Evolutionary conservation across 1,139 yeast species (phyloP).

Genomic region (Hemisphaericaspora xylanilytica): DNA sequence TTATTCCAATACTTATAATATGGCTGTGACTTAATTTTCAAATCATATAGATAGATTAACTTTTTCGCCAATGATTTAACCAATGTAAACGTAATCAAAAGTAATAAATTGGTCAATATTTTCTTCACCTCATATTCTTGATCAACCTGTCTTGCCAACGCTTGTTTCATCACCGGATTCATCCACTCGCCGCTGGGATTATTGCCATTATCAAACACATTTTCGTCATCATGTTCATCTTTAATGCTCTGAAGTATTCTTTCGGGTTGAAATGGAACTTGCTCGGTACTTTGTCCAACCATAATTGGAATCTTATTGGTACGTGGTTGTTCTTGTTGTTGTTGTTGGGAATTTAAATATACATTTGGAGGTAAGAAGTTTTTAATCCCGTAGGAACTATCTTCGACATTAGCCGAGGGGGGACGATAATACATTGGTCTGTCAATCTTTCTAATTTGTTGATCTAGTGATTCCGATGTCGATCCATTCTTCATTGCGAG

Average conservation of each 20-base stretch:
- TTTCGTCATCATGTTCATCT: slow-evolving; percentile 14
- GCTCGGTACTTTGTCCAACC: slow-evolving; percentile 4
- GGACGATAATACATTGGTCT: slow-evolving; percentile 37
- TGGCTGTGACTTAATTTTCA: slow-evolving; percentile 11
- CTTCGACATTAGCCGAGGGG: slow-evolving; percentile 29
- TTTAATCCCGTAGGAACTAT: slow-evolving; percentile 30
- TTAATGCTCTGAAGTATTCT: slow-evolving; percentile 9
- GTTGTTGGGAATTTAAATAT: slow-evolving; percentile 6
- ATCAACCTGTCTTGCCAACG: slow-evolving; percentile 36
- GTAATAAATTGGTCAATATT: slow-evolving; percentile 19
- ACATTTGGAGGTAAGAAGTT: slow-evolving; percentile 31
- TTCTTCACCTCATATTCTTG: slow-evolving; percentile 26
- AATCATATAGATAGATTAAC: slow-evolving; percentile 11
- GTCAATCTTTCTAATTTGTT: slow-evolving; percentile 10
- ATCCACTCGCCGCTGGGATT: slow-evolving; percentile 42
- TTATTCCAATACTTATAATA: slow-evolving; percentile 3
- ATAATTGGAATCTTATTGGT: slow-evolving; percentile 19
- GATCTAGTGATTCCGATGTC: slow-evolving; percentile 1
- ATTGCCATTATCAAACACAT: slow-evolving; percentile 11
- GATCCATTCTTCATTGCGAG: slow-evolving; percentile 8
- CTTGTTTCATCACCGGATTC: slow-evolving; percentile 38
- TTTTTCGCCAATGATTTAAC: slow-evolving; percentile 17
- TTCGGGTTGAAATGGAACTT: neutral
- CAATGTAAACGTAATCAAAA: slow-evolving; percentile 19
- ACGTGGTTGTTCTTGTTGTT: neutral